Conservation (phyloP, 768 basidiomycete genomes). For the Xerocomellus amylosporus region DNA sequence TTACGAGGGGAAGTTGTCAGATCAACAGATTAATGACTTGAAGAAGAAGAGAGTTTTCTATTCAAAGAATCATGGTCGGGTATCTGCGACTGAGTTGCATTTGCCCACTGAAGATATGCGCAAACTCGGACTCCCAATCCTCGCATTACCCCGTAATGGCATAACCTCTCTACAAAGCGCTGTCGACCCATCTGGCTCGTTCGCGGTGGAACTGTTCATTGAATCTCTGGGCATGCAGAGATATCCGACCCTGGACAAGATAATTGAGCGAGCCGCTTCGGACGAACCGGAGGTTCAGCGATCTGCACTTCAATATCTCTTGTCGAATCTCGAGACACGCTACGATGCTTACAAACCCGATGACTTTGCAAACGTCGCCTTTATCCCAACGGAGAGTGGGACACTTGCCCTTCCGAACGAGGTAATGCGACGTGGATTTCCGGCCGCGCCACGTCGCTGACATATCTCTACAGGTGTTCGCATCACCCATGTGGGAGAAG, state of each 20-base stretch:
- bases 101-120: conserved; percentile 72
- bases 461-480: conserved; percentile 8
- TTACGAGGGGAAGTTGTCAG: conserved; percentile 33
- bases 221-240: neutral
- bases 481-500: conserved; percentile 1
- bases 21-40: neutral
- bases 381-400: conserved; percentile 12
- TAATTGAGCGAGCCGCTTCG: conserved; percentile 12
- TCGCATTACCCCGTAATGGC: conserved; percentile 37
- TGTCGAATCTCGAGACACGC: conserved; percentile 7
- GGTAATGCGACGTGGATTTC: neutral
- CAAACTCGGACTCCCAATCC: conserved; percentile 69
- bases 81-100: conserved; percentile 54
- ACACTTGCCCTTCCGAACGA: conserved; percentile 7
- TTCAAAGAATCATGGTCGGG: conserved; percentile 1
- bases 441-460: neutral
- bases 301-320: conserved; percentile 10
- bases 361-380: conserved; percentile 5
- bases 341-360: conserved; percentile 14
- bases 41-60: conserved; percentile 5
- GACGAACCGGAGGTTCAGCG: neutral
- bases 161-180: neutral
- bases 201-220: neutral
- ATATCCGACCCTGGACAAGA: conserved; percentile 2
- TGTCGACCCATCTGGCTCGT: neutral